Evolutionary conservation across 805 yeast genomes (phyloP).

Genomic region (Blastobotrys peoriensis): DNA sequence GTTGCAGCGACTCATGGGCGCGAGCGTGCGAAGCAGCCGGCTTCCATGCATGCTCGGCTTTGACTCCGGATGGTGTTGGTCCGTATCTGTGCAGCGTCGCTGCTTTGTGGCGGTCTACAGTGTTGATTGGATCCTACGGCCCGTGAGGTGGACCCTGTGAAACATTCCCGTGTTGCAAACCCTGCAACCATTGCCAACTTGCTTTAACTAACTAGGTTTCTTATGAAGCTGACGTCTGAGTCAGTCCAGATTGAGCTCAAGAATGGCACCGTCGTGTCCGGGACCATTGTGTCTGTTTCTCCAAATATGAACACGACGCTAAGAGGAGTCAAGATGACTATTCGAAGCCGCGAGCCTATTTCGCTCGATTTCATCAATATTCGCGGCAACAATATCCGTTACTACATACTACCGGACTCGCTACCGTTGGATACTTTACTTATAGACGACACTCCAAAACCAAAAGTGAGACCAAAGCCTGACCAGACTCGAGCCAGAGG

Average conservation of each 20-base stretch:
- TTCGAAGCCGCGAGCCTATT: conserved; percentile 62
- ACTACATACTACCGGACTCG: conserved; percentile 79
- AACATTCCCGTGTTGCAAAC: too few species aligned
- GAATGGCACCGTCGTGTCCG: conserved; percentile 82
- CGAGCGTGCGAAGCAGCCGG: too few species aligned
- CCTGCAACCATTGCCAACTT: too few species aligned
- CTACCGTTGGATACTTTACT: conserved; percentile 53
- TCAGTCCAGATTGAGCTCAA: conserved; percentile 86
- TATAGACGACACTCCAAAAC: conserved; percentile 39
- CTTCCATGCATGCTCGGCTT: too few species aligned
- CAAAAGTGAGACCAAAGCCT: conserved; percentile 22
- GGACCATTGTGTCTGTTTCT: conserved; percentile 76
- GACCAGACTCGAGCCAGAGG: background rate
- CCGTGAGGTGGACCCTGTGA: too few species aligned
- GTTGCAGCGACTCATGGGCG: too few species aligned
- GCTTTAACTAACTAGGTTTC: too few species aligned
- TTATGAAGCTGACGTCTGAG: conserved; percentile 80
- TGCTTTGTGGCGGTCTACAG: too few species aligned
- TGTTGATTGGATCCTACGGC: too few species aligned
- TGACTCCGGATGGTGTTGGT: too few species aligned
- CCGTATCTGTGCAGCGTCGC: too few species aligned
- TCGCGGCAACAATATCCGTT: conserved; percentile 84
- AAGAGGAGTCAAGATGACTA: conserved; percentile 72
- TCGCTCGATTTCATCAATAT: conserved; percentile 72
- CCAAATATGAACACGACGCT: conserved; percentile 87